Evolutionary conservation across 208 protist genomes (phyloP).

Genomic region (Trypanosoma lewisi): DNA sequence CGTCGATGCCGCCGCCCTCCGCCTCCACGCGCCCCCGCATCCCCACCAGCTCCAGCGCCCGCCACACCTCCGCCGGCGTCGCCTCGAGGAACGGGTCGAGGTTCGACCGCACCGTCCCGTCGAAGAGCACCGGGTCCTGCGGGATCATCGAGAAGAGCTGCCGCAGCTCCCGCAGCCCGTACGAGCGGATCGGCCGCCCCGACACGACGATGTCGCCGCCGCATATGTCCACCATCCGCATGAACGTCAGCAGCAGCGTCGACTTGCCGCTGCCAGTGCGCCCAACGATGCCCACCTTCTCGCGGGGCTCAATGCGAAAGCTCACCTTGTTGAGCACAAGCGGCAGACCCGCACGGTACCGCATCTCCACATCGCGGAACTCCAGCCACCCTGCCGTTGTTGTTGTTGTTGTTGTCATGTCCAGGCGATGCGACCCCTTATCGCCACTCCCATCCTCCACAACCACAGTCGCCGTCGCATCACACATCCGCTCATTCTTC

Average conservation of each 20-base stretch:
- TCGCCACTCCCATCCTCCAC: constrained; percentile 10
- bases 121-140: constrained; percentile 83
- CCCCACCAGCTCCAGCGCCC: constrained; percentile 47
- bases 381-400: constrained; percentile 33
- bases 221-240: constrained; percentile 67
- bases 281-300: constrained; percentile 87
- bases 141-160: constrained; percentile 78
- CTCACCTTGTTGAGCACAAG: constrained; percentile 63
- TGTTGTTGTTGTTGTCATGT: not conserved
- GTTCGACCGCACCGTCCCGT: constrained; percentile 74
- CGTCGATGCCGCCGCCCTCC: constrained; percentile 24
- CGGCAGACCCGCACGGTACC: constrained; percentile 62
- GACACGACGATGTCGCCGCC: constrained; percentile 50
- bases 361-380: constrained; percentile 65
- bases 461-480: constrained; percentile 15
- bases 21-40: constrained; percentile 31
- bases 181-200: constrained; percentile 34
- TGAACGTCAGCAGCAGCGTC: constrained; percentile 70
- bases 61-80: constrained; percentile 36
- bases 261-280: constrained; percentile 87
- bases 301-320: constrained; percentile 45
- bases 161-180: constrained; percentile 48
- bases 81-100: constrained; percentile 57
- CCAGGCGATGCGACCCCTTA: no score
- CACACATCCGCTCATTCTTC: constrained; percentile 2